Conservation (phyloP, 352 stramenopile genomes). For the Pythium volutum region DNA sequence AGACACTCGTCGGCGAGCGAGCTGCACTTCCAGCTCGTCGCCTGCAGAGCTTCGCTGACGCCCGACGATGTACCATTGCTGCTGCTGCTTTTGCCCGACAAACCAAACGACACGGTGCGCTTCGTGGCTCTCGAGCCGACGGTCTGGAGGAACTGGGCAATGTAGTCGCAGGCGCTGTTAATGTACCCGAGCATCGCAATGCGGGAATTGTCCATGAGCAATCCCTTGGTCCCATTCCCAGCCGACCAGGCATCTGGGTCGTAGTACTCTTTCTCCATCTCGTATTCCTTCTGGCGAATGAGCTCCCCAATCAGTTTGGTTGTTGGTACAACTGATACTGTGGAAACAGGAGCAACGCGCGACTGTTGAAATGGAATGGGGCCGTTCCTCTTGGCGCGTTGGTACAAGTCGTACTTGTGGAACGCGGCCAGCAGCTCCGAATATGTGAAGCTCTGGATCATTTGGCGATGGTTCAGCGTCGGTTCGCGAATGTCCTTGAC, state of each 20-base stretch:
- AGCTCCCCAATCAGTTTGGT: too few relatives aligned
- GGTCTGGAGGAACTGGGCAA: conserved; percentile 50
- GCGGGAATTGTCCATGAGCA: conserved; percentile 72
- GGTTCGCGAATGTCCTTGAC: conserved; percentile 75
- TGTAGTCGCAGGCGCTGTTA: conserved; percentile 72
- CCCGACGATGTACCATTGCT: not conserved
- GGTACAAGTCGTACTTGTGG: conserved; percentile 69
- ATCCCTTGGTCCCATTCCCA: conserved; percentile 33
- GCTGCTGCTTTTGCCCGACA: not conserved
- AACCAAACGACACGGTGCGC: conserved; percentile 16
- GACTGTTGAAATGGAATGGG: conserved; percentile 54
- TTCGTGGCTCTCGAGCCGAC: conserved; percentile 7
- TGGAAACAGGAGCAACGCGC: conserved; percentile 29
- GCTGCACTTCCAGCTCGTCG: conserved; percentile 67
- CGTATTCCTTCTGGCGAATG: conserved; percentile 54
- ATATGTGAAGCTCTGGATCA: conserved; percentile 54
- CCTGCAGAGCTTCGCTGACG: conserved; percentile 35
- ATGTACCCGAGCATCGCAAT: conserved; percentile 78
- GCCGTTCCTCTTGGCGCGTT: conserved; percentile 46
- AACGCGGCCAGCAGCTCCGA: conserved; percentile 56
- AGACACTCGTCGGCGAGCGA: conserved; percentile 73
- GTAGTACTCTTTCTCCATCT: conserved; percentile 65
- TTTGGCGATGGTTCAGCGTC: conserved; percentile 65
- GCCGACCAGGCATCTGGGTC: conserved; percentile 48
- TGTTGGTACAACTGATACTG: not conserved